Conservation (phyloP, 257 asterid species). For the Salvia rosmarinus region DNA sequence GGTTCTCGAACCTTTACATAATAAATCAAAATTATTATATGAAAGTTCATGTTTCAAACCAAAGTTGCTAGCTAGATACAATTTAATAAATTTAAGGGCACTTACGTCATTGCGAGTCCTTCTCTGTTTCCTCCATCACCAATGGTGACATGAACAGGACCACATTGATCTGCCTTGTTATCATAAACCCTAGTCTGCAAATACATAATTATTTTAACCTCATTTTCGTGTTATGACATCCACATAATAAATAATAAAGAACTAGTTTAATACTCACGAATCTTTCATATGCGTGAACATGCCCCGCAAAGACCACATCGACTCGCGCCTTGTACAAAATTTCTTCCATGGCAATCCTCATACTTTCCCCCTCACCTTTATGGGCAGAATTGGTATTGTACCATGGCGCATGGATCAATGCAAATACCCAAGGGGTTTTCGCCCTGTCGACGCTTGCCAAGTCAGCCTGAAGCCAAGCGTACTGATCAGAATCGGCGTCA, state of each 20-base stretch:
- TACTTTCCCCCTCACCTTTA: constrained; percentile 75
- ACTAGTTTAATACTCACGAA: constrained; percentile 67
- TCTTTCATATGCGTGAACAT: constrained; percentile 87
- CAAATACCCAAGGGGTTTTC: constrained; percentile 71
- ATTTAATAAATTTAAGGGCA: constrained; percentile 16
- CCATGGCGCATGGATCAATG: constrained; percentile 82
- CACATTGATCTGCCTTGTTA: constrained; percentile 66
- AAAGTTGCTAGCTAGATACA: too few species aligned
- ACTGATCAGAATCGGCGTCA: constrained; percentile 57
- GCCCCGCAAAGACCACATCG: constrained; percentile 71
- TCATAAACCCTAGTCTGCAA: constrained; percentile 74
- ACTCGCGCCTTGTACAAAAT: constrained; percentile 61
- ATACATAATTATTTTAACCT: not conserved
- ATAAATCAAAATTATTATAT: too few species aligned
- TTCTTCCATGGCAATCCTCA: constrained; percentile 72
- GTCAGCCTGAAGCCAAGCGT: constrained; percentile 69
- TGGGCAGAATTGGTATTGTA: constrained; percentile 76
- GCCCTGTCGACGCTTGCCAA: constrained; percentile 51
- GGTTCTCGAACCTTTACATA: constrained; percentile 50
- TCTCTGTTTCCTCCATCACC: constrained; percentile 97
- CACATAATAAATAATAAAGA: too few species aligned
- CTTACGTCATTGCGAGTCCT: constrained; percentile 82
- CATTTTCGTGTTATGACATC: too few species aligned
- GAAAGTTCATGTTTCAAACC: too few species aligned
- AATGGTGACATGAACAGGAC: constrained; percentile 71